Evolutionary conservation across 768 basidiomycete genomes (phyloP).

Genomic region (Calocybe indica): DNA sequence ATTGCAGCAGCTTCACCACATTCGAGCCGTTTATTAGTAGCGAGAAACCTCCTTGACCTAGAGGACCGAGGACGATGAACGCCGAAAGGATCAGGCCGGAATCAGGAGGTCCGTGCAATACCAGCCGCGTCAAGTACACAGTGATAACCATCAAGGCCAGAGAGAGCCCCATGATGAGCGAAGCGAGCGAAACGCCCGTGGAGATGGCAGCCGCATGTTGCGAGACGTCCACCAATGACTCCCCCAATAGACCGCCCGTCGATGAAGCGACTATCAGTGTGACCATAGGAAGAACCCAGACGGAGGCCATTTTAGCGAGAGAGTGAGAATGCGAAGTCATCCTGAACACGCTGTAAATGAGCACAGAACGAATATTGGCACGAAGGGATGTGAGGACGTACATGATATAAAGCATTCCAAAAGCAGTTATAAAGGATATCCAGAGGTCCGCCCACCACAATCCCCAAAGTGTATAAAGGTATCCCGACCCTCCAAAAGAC

Average conservation of each 20-base stretch:
- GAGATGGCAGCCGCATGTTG: conserved; percentile 39
- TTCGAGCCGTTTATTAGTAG: conserved; percentile 39
- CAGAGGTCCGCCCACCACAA: conserved; percentile 66
- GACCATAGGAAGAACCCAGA: conserved; percentile 61
- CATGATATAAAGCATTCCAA: conserved; percentile 16
- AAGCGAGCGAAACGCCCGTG: conserved; percentile 30
- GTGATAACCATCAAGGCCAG: conserved; percentile 51
- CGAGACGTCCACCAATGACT: conserved; percentile 30
- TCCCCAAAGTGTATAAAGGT: conserved; percentile 53
- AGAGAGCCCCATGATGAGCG: conserved; percentile 32
- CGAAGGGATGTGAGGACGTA: conserved; percentile 5
- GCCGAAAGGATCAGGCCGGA: conserved; percentile 35
- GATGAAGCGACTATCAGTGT: conserved; percentile 56
- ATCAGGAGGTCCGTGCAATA: conserved; percentile 38
- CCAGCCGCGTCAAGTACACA: conserved; percentile 43
- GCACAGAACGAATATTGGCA: neutral
- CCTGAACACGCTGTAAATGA: conserved; percentile 16
- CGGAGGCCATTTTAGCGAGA: conserved; percentile 36
- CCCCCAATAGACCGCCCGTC: conserved; percentile 44
- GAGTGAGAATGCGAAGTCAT: conserved; percentile 52
- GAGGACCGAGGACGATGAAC: conserved; percentile 55
- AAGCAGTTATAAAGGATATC: conserved; percentile 34
- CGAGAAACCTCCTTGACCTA: conserved; percentile 51
- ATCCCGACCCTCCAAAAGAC: conserved; percentile 44
- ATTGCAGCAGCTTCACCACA: conserved; percentile 28